Evolutionary conservation across 768 basidiomycete genomes (phyloP), one percentile per base, ranked within the genome.

Genomic region (Lactifluus echinatus): DNA sequence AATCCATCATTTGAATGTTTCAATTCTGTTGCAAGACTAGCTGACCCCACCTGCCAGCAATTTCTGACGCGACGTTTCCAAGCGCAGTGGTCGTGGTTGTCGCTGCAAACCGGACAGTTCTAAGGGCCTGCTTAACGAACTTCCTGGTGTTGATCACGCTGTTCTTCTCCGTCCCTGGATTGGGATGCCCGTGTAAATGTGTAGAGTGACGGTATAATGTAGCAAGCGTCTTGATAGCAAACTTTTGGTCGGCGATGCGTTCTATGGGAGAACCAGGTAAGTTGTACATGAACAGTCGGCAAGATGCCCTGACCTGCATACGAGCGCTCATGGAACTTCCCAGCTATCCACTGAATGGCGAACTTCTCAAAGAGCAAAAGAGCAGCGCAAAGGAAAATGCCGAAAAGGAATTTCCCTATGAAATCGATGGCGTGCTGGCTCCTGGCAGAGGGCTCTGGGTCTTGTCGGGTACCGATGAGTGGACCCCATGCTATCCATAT

Each of bases 341-440:
- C 77, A 45, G 85, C 85, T 63, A 95, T 92, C 75, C 83, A 83
- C 68, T 94, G 93, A 47, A 96, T 88, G 14, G 85, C 69, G 58
- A 93, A 80, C 66, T 96, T 96, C 70, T 93, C 91, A 53, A 79
- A 84, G 11, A 87, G 75, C 6, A 93, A 77, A 24, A 92, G 75
- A 26, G 78, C 77, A 0, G 85, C 70, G 66, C 83, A 88, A 47
- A 93, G 66, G 66, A 83, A 79, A 48, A 87, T 67, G 8, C 83
- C 88, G 66, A 93, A 92, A 7, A 90, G 74, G 26, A 92, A 71
- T 66, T 83, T 84, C 3, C 74, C 78, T 37, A 87, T 73, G 19
- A 84, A 73, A 44, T 72, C 69, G 50, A 91, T 71, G 26, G 79
- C 77, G 67, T 72, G 51, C 67, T 71, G 3, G 65, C 63, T 47